Evolutionary conservation across 345 rosid genomes (phyloP).

Genomic region (Hirschfeldia incana): DNA sequence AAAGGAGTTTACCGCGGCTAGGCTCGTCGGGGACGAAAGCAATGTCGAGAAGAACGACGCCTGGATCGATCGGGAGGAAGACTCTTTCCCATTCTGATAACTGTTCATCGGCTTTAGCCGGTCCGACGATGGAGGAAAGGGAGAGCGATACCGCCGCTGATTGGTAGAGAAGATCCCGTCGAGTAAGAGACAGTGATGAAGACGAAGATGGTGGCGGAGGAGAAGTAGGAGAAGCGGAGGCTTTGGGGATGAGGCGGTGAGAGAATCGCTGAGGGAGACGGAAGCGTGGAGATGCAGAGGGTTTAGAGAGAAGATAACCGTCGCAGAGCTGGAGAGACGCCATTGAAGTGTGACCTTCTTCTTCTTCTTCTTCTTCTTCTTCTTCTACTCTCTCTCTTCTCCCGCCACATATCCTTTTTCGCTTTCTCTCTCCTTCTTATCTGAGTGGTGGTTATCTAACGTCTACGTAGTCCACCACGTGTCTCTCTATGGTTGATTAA

Average conservation of each 20-base stretch:
- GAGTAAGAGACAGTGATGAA: slow-evolving; percentile 39
- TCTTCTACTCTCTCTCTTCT: background rate
- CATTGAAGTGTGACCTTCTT: slow-evolving; percentile 28
- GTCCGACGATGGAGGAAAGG: slow-evolving; percentile 32
- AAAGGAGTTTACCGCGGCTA: slow-evolving; percentile 52
- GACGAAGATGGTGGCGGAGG: slow-evolving; percentile 17
- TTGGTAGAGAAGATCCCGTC: slow-evolving; percentile 55
- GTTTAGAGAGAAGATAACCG: slow-evolving; percentile 34
- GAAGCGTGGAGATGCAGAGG: slow-evolving; percentile 41
- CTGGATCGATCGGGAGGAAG: slow-evolving; percentile 74
- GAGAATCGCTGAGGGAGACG: slow-evolving; percentile 34
- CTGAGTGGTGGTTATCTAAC: slow-evolving; percentile 40
- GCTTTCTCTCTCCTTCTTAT: slow-evolving; percentile 28
- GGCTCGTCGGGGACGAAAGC: slow-evolving; percentile 81
- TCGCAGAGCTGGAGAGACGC: slow-evolving; percentile 48
- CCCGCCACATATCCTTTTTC: slow-evolving; percentile 23
- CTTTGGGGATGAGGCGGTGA: slow-evolving; percentile 40
- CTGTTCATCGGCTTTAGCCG: slow-evolving; percentile 54
- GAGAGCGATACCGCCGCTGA: slow-evolving; percentile 51
- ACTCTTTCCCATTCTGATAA: slow-evolving; percentile 85
- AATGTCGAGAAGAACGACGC: slow-evolving; percentile 94
- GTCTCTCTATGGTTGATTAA: background rate
- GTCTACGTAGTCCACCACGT: slow-evolving; percentile 34
- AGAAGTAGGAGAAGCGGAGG: slow-evolving; percentile 40
- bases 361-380: background rate